Evolutionary conservation across 345 rosid species (phyloP).

Genomic region (Orychophragmus violaceus): DNA sequence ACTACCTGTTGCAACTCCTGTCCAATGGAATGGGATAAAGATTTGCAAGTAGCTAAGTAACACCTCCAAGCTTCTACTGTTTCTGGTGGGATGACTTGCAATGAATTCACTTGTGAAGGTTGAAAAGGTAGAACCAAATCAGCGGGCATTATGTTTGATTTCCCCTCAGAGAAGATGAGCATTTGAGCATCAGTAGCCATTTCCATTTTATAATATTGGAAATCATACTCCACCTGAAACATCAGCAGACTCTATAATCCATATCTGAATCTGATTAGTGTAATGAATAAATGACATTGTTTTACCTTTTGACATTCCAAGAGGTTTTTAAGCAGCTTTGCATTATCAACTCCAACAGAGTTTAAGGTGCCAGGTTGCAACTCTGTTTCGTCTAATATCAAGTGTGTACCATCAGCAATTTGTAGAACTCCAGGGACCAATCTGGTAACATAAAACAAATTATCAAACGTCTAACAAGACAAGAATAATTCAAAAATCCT

Average conservation of each 20-base stretch:
- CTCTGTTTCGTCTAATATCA: slow-evolving; percentile 71
- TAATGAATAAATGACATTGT: neutral
- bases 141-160: slow-evolving; percentile 78
- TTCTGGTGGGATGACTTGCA: slow-evolving; percentile 41
- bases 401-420: slow-evolving; percentile 73
- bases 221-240: slow-evolving; percentile 80
- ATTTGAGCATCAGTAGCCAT: slow-evolving; percentile 75
- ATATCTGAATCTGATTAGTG: neutral
- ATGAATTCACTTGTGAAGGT: slow-evolving; percentile 43
- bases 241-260: neutral
- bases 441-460: slow-evolving; percentile 32
- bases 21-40: slow-evolving; percentile 58
- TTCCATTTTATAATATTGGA: slow-evolving; percentile 79
- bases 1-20: slow-evolving; percentile 80
- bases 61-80: slow-evolving; percentile 71
- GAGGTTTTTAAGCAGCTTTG: slow-evolving; percentile 58
- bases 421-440: slow-evolving; percentile 66
- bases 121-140: slow-evolving; percentile 69
- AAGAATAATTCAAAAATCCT: neutral
- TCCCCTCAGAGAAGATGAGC: slow-evolving; percentile 71
- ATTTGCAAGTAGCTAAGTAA: slow-evolving; percentile 71
- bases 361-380: slow-evolving; percentile 73
- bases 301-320: slow-evolving; percentile 68
- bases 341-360: slow-evolving; percentile 70
- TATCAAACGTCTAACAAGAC: neutral